Base-by-base conservation (phyloP, 176 grass and related monocot species). In the Puya raimondii region DNA sequence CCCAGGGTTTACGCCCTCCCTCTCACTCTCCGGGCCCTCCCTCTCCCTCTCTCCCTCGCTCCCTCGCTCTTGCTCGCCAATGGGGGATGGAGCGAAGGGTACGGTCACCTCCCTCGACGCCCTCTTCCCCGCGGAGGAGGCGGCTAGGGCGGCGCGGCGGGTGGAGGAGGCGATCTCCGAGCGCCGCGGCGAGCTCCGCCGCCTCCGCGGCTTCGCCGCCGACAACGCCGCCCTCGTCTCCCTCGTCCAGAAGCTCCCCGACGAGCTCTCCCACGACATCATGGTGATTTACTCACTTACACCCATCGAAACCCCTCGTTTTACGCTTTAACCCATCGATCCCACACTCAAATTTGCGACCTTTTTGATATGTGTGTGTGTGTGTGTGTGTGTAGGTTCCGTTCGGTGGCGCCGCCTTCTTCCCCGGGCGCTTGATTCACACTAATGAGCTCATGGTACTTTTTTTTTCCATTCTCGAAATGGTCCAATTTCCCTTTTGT, bases 191-290 rank as follows among this genome's bases (percentile, higher is more conserved):
- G 87, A 91, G 69, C 90, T 99, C 54, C 53, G 54, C 1, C 80
- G 72, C 66, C 67, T 99, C 64, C 81, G 82, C 72, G 76, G 69
- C 9, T 99, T 93, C 69, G 66, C 72, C 64, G 29, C 84, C 51
- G 94, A 93, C 78, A 93, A 99, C 84, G 70, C 89, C 1, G 74
- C 82, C 63, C 84, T 93, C 64, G 74, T 87, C 53, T 77, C 85
- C 56, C 89, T 91, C 57, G 80, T 93, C 74, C 91, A 73, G 67
- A 72, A 78, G 57, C 84, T 99, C 63, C 89, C 87, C 18, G 82
- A 93, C 33, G 94, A 99, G 71, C 67, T 89, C 53, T 91, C 90
- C 63, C 89, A 99, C 76, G 82, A 93, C 4, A 78, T 99, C 82
- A 99, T 99, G 94, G 94, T 82, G 51, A 73, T 17, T 14, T 20